phyloP scores from a whole-genome alignment of 2,329 filamentous ascomycete genomes.

The Sarocladium kiliense region DNA sequence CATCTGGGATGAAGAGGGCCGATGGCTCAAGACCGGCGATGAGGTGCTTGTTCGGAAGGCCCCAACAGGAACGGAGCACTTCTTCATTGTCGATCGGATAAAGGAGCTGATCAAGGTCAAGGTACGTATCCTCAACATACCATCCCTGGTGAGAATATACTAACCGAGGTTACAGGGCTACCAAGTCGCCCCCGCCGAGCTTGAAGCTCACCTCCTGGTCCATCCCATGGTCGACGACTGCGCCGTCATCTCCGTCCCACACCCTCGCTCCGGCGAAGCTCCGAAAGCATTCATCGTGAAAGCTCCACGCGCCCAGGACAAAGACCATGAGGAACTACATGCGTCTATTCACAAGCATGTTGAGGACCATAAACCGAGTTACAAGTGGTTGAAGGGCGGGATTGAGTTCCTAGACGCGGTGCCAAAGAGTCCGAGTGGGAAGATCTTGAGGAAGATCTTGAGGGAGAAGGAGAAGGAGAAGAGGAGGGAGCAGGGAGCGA shows the following conservation, averaged over 20 bases:
- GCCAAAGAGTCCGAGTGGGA: constrained; percentile 60
- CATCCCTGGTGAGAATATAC: not conserved
- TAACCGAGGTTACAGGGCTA: constrained; percentile 45
- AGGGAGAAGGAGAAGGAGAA: constrained; percentile 64
- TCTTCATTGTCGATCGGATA: constrained; percentile 70
- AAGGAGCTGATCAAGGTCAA: constrained; percentile 49
- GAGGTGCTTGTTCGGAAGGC: constrained; percentile 62
- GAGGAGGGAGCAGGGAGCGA: constrained; percentile 57
- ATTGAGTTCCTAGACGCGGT: constrained; percentile 52
- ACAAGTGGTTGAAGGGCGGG: constrained; percentile 52
- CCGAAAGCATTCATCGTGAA: constrained; percentile 66
- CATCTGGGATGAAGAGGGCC: constrained; percentile 49
- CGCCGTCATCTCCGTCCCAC: constrained; percentile 69
- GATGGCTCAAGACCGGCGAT: constrained; percentile 75
- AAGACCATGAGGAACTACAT: constrained; percentile 30
- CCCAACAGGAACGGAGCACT: constrained; percentile 62
- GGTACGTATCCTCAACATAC: constrained; percentile 19
- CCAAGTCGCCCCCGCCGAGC: constrained; percentile 79
- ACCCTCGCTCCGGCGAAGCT: constrained; percentile 58
- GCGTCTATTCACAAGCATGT: constrained; percentile 48
- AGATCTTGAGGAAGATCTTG: constrained; percentile 58
- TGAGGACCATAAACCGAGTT: constrained; percentile 50
- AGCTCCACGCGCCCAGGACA: constrained; percentile 28
- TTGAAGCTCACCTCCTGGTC: constrained; percentile 72
- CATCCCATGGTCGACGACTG: constrained; percentile 73